Evolutionary conservation across 345 rosid genomes (phyloP).

Genomic region (Ailanthus altissimus): DNA sequence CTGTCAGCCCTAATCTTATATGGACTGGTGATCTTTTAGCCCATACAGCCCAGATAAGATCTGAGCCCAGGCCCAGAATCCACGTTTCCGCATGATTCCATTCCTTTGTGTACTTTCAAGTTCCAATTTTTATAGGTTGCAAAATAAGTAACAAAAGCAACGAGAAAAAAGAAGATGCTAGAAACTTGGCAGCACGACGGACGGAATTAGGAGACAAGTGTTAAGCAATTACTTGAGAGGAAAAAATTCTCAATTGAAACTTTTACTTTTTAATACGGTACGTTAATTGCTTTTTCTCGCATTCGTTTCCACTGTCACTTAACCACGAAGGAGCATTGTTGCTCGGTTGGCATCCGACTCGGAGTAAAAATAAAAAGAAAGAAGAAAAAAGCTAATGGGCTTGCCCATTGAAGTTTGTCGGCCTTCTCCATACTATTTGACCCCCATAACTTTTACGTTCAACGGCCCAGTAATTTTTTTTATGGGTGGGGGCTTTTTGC

Average conservation of each 20-base stretch:
- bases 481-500: not conserved
- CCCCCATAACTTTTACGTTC: not conserved
- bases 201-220: not conserved
- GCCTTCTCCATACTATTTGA: not conserved
- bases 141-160: not conserved
- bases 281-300: not conserved
- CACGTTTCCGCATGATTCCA: no score
- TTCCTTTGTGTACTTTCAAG: no score
- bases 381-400: slow-evolving; percentile 26
- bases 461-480: not conserved
- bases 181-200: not conserved
- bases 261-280: not conserved
- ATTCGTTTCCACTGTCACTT: slow-evolving; percentile 11
- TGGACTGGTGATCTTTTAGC: no score
- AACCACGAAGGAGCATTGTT: slow-evolving; percentile 11
- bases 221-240: not conserved
- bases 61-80: no score
- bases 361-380: not conserved
- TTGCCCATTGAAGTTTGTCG: slow-evolving; percentile 30
- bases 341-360: not conserved
- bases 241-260: not conserved
- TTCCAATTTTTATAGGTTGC: no score
- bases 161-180: no score
- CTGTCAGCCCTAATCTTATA: no score
- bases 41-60: no score